phyloP scores from a whole-genome alignment of 208 protist species.

The Zelonia costaricensis region DNA sequence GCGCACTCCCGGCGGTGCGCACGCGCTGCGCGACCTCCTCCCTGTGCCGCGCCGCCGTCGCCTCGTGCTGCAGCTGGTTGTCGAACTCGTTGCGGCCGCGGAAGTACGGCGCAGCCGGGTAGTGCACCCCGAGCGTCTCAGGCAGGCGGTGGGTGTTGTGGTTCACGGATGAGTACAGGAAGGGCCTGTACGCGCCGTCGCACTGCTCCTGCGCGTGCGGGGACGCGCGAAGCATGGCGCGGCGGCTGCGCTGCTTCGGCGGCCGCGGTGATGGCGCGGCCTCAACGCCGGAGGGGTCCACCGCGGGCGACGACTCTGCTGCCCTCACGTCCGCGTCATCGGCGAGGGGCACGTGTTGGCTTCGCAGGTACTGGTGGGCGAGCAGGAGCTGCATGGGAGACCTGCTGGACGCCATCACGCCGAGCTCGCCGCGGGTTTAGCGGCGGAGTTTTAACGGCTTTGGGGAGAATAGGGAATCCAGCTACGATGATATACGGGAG shows the following conservation, averaged over 20 bases:
- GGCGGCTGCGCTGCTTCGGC: background rate
- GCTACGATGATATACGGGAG: too few relatives aligned
- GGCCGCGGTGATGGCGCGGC: background rate
- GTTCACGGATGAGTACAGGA: constrained; percentile 27
- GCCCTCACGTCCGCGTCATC: too few relatives aligned
- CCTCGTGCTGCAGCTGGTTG: constrained; percentile 7
- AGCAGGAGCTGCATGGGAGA: constrained; percentile 8
- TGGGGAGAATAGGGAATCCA: too few relatives aligned
- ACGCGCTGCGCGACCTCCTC: background rate
- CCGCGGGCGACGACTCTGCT: background rate
- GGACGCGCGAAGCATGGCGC: background rate
- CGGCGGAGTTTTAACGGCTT: too few relatives aligned
- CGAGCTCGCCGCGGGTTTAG: too few relatives aligned
- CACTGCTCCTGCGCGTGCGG: background rate
- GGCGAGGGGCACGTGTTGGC: background rate
- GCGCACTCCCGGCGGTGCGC: background rate
- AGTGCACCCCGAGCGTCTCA: constrained; percentile 13
- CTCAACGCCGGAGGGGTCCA: background rate
- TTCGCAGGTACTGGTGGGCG: constrained; percentile 4
- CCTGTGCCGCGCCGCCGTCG: background rate
- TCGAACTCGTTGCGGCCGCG: constrained; percentile 22
- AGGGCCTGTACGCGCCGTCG: background rate
- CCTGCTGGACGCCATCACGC: background rate
- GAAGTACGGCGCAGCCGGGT: constrained; percentile 13
- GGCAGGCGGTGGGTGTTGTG: constrained; percentile 13